phyloP scores from a whole-genome alignment of 805 yeast genomes.

The Candida broadrunensis region DNA sequence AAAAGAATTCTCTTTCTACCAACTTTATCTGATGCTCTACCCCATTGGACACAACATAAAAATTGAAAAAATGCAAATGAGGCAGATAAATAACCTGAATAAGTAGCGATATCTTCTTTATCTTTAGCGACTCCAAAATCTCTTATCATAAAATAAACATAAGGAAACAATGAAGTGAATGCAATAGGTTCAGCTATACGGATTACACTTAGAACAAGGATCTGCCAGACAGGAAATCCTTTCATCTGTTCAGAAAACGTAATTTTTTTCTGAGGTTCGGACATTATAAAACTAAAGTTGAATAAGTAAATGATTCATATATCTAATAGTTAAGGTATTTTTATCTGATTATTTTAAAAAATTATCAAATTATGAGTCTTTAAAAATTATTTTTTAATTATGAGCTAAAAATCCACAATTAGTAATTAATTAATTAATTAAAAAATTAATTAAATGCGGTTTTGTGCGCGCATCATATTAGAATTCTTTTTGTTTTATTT shows the following conservation, averaged over 20 bases:
- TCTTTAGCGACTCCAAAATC: conserved; percentile 50
- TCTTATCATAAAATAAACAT: conserved; percentile 60
- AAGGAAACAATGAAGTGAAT: conserved; percentile 63
- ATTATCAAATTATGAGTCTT: too few species aligned
- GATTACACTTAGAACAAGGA: conserved; percentile 35
- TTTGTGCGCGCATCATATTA: too few species aligned
- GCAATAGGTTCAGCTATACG: conserved; percentile 63
- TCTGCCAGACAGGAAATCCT: conserved; percentile 57
- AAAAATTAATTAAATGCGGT: too few species aligned
- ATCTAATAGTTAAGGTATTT: too few species aligned
- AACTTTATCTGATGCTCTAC: conserved; percentile 47
- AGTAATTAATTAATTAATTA: too few species aligned
- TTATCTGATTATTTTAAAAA: too few species aligned
- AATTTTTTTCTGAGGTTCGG: conserved; percentile 4
- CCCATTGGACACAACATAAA: conserved; percentile 60
- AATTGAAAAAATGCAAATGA: conserved; percentile 63
- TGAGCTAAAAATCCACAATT: too few species aligned
- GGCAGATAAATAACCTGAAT: conserved; percentile 61
- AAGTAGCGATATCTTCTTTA: conserved; percentile 53
- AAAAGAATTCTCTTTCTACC: conserved; percentile 58
- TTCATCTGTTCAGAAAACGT: conserved; percentile 47
- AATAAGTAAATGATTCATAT: too few species aligned
- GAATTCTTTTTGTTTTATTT: too few species aligned
- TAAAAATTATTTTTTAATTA: too few species aligned
- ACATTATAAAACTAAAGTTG: too few species aligned